Conservation (phyloP, 1,139 yeast species). For the Zygosaccharomyces pseudobailii region DNA sequence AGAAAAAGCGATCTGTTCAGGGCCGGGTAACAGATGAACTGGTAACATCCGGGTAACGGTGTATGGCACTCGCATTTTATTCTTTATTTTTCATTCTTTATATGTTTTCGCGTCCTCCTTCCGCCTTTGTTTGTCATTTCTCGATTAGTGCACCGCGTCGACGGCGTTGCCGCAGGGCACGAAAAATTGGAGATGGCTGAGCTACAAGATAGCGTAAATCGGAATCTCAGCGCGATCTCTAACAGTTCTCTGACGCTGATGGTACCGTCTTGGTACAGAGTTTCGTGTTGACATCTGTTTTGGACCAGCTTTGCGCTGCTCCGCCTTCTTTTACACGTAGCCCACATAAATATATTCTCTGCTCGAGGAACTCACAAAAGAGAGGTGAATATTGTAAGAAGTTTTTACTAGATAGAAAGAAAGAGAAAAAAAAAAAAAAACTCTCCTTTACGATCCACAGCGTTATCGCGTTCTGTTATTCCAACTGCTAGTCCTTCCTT, state of each 20-base stretch:
- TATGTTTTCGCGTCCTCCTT: not conserved
- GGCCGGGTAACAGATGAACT: too few relatives aligned
- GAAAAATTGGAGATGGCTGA: not conserved
- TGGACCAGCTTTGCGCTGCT: not conserved
- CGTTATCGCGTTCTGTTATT: not conserved
- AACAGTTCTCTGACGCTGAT: not conserved
- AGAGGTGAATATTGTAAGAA: not conserved
- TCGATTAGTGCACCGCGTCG: not conserved
- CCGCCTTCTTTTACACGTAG: not conserved
- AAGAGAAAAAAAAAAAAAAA: not conserved
- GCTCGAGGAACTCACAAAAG: not conserved
- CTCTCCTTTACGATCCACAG: not conserved
- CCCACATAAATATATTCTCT: not conserved
- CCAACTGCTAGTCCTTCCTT: slow-evolving; percentile 8
- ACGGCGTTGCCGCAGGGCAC: not conserved
- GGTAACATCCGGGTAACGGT: too few relatives aligned
- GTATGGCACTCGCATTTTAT: too few relatives aligned
- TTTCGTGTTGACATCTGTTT: not conserved
- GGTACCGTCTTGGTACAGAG: not conserved
- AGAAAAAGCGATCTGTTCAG: too few relatives aligned
- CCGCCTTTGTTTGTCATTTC: not conserved
- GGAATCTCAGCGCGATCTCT: not conserved
- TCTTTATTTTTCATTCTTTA: not conserved
- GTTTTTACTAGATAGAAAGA: not conserved
- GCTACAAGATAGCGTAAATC: not conserved